These are phyloP conservation scores for Suhomyces wounanorum DNA, from an alignment of 1,139 yeast genomes.

Conservation along the genomic window DNA sequence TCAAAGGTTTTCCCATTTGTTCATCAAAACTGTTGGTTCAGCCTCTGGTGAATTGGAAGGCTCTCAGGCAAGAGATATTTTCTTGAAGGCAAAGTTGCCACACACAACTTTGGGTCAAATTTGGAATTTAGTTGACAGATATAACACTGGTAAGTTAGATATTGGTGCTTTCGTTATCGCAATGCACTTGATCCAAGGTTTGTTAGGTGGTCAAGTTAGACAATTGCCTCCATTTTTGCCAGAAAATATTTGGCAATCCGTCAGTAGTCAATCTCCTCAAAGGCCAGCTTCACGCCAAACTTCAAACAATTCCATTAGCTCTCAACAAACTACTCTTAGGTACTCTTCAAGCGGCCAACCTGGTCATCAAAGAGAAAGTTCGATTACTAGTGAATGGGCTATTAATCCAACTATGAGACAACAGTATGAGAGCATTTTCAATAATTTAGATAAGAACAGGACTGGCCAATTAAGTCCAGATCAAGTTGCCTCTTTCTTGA, in stretches of 20 bases:
- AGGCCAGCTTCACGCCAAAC: slow-evolving; percentile 32
- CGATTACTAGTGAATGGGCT: slow-evolving; percentile 56
- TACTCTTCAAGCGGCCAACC: slow-evolving; percentile 25
- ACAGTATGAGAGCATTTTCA: slow-evolving; percentile 79
- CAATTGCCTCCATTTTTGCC: slow-evolving; percentile 75
- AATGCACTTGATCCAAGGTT: slow-evolving; percentile 90
- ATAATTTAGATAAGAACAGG: slow-evolving; percentile 66
- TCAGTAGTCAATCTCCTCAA: slow-evolving; percentile 13
- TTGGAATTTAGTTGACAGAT: slow-evolving; percentile 85
- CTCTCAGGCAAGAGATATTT: slow-evolving; percentile 75
- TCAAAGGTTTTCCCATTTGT: slow-evolving; percentile 71
- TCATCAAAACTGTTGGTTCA: slow-evolving; percentile 70
- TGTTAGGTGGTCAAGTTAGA: slow-evolving; percentile 65
- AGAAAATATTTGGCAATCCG: slow-evolving; percentile 63
- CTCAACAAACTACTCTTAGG: slow-evolving; percentile 49
- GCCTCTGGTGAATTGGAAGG: slow-evolving; percentile 58
- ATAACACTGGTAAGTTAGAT: slow-evolving; percentile 68
- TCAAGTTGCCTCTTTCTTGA: slow-evolving; percentile 85
- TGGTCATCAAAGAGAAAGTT: slow-evolving; percentile 16
- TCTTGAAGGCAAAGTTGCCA: slow-evolving; percentile 84
- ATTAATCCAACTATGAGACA: slow-evolving; percentile 68
- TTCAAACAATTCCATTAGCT: slow-evolving; percentile 50
- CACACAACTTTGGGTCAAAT: slow-evolving; percentile 75
- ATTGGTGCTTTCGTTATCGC: slow-evolving; percentile 83
- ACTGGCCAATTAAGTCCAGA: slow-evolving; percentile 68